A percentile compares a stretch with the other conserved stretches of the same genome.
These are phyloP conservation scores for Trichosporon inkin DNA, from an alignment of 1,284 basidiomycete species.

Conservation along the genomic window DNA sequence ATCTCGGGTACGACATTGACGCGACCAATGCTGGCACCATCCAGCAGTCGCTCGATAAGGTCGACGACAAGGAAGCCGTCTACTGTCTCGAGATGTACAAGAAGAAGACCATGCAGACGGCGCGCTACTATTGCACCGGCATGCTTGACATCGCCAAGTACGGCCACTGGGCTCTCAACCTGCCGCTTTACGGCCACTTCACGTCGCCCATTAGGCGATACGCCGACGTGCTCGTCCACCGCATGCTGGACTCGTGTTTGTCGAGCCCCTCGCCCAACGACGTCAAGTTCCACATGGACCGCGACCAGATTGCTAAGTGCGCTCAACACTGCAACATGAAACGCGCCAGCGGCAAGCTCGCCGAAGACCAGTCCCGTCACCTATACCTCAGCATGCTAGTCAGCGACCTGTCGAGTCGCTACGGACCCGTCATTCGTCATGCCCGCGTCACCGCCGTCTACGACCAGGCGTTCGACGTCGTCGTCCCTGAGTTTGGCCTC, in stretches of 20 bases:
- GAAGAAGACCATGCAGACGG: slow-evolving; percentile 79
- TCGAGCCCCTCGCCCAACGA: slow-evolving; percentile 57
- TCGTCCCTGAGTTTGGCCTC: slow-evolving; percentile 83
- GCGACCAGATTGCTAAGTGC: slow-evolving; percentile 93
- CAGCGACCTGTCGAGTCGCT: slow-evolving; percentile 80
- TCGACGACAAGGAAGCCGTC: slow-evolving; percentile 68
- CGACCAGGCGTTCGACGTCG: slow-evolving; percentile 92
- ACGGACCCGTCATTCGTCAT: slow-evolving; percentile 88
- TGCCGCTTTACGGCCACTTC: slow-evolving; percentile 95
- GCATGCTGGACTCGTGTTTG: slow-evolving; percentile 88
- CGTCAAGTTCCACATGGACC: slow-evolving; percentile 90
- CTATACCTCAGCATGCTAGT: slow-evolving; percentile 92
- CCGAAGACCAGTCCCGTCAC: slow-evolving; percentile 94
- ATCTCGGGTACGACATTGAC: slow-evolving; percentile 80
- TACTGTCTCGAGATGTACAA: slow-evolving; percentile 73
- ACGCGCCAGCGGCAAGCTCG: slow-evolving; percentile 63
- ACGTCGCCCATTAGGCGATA: slow-evolving; percentile 82
- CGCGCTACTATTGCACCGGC: slow-evolving; percentile 97
- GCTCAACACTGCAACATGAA: slow-evolving; percentile 97
- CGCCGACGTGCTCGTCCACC: slow-evolving; percentile 92
- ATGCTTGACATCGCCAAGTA: slow-evolving; percentile 99
- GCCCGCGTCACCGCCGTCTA: slow-evolving; percentile 90
- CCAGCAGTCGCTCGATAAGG: slow-evolving; percentile 72
- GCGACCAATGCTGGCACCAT: slow-evolving; percentile 72
- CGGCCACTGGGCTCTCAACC: slow-evolving; percentile 83